Percentiles rank a stretch among this genome's conserved stretches.
Evolutionary conservation across 148 eudicot genomes (phyloP).

Genomic region (Chenopodium suecicum): DNA sequence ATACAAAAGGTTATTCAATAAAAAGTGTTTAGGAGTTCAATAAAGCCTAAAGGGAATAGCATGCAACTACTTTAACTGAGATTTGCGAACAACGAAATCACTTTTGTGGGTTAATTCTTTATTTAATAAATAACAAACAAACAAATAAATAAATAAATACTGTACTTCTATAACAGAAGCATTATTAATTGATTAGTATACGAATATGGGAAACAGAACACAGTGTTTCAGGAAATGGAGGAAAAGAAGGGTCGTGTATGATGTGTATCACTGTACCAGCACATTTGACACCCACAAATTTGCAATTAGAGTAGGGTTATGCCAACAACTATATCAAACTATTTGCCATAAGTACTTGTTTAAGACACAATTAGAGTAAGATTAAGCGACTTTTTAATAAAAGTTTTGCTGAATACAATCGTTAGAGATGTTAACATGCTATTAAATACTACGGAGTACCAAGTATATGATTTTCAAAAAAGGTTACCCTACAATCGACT

Average conservation of each 20-base stretch:
- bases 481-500: too few relatives aligned
- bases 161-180: too few relatives aligned
- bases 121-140: too few relatives aligned
- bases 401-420: neutral
- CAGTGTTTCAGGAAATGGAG: conserved; percentile 10
- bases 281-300: neutral
- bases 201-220: conserved; percentile 20
- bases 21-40: conserved; percentile 12
- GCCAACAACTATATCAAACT: neutral
- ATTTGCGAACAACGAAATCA: conserved; percentile 20
- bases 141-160: too few relatives aligned
- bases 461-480: too few relatives aligned
- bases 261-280: neutral
- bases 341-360: neutral
- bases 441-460: too few relatives aligned
- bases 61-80: conserved; percentile 11
- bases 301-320: neutral
- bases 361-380: neutral
- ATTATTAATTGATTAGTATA: neutral
- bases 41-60: conserved; percentile 13
- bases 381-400: neutral
- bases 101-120: conserved; percentile 1
- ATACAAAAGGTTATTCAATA: neutral
- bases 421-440: too few relatives aligned
- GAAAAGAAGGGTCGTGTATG: neutral